Percentiles rank a stretch among this genome's conserved stretches.
These are phyloP conservation scores for Aspergillus ustus DNA, from an alignment of 2,329 filamentous ascomycete genomes.

Conservation along the genomic window DNA sequence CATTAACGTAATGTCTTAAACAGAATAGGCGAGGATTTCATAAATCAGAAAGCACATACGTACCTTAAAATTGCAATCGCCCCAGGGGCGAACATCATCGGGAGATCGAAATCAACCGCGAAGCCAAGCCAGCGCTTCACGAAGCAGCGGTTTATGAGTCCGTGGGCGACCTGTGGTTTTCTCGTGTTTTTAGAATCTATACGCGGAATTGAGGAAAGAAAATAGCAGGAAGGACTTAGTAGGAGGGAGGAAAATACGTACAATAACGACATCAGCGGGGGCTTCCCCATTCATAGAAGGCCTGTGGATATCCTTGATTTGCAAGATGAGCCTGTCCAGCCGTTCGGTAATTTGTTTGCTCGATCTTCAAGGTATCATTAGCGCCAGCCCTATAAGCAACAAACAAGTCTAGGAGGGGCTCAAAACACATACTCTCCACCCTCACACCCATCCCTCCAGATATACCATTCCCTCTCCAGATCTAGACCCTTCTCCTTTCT, in stretches of 20 bases:
- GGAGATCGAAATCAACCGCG: not conserved
- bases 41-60: not conserved
- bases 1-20: not conserved
- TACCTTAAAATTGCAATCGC: not conserved
- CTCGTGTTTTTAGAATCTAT: not conserved
- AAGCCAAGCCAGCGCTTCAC: not conserved
- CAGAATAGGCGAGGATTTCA: not conserved
- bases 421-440: constrained; percentile 54
- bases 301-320: not conserved
- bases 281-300: not conserved
- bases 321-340: not conserved
- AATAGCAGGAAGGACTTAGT: too few relatives aligned
- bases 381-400: not conserved
- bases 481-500: constrained; percentile 56
- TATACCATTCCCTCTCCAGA: constrained; percentile 56
- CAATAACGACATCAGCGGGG: not conserved
- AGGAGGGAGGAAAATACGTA: not conserved
- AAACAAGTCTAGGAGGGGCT: not conserved
- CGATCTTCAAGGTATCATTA: not conserved
- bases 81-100: not conserved
- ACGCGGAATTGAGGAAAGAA: too few relatives aligned
- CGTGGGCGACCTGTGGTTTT: not conserved
- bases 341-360: not conserved
- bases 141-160: not conserved
- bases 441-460: constrained; percentile 64